Percentiles rank a stretch among this genome's conserved stretches.
Evolutionary conservation across 305 asterid genomes (phyloP).

Genomic region (Fraxinus baroniana): DNA sequence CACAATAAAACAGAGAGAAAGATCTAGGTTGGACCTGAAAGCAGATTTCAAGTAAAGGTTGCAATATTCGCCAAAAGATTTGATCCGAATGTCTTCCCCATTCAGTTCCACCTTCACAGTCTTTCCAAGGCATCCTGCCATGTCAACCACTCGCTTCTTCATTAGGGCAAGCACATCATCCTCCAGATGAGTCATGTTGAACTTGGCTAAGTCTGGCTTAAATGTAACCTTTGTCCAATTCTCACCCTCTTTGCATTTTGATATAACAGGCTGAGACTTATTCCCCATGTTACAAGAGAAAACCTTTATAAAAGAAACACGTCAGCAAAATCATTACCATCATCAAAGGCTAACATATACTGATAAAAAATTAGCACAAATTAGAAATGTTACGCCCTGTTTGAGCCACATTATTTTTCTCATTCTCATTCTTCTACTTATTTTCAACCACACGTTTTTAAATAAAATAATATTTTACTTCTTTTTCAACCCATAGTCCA

Average conservation of each 20-base stretch:
- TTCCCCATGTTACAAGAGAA: conserved; percentile 85
- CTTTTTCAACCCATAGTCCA: too few relatives aligned
- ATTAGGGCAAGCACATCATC: conserved; percentile 88
- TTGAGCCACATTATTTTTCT: too few relatives aligned
- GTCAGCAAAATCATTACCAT: background rate
- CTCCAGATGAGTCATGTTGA: conserved; percentile 79
- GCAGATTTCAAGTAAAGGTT: conserved; percentile 70
- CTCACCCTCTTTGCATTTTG: conserved; percentile 73
- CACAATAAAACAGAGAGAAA: conserved; percentile 45
- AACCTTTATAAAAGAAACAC: conserved; percentile 45
- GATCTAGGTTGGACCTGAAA: conserved; percentile 37
- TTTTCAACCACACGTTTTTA: too few relatives aligned
- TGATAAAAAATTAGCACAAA: background rate
- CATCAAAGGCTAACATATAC: background rate
- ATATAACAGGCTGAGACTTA: conserved; percentile 64
- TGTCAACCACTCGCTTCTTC: conserved; percentile 87
- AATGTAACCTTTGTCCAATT: conserved; percentile 91
- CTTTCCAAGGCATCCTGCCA: conserved; percentile 90
- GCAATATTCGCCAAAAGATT: conserved; percentile 74
- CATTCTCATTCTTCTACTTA: too few relatives aligned
- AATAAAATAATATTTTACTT: too few relatives aligned
- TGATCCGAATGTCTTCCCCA: conserved; percentile 66
- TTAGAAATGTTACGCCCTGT: too few relatives aligned
- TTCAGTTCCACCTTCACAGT: conserved; percentile 88
- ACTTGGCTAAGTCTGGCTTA: conserved; percentile 89